phyloP scores from a whole-genome alignment of 1,284 basidiomycete genomes.

The Vanrija sp. region DNA sequence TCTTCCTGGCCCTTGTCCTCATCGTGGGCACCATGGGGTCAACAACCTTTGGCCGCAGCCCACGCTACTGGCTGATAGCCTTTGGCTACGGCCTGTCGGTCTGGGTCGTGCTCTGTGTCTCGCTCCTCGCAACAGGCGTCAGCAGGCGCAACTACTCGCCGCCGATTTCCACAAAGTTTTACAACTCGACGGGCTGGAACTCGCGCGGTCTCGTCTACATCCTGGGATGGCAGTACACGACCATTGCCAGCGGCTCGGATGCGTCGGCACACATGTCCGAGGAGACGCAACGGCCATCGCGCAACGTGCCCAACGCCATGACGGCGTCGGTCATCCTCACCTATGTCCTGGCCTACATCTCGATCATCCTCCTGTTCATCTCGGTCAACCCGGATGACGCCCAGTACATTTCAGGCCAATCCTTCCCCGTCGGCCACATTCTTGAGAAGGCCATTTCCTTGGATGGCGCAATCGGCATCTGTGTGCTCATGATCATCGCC shows the following conservation, averaged over 20 bases:
- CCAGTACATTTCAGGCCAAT: constrained; percentile 20
- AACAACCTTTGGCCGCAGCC: constrained; percentile 38
- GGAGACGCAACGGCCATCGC: constrained; percentile 46
- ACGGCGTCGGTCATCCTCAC: constrained; percentile 30
- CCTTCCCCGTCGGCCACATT: constrained; percentile 44
- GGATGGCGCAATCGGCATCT: constrained; percentile 33
- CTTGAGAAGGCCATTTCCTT: constrained; percentile 34
- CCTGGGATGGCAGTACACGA: constrained; percentile 43
- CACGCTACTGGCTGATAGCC: constrained; percentile 38
- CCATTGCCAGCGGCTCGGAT: constrained; percentile 38
- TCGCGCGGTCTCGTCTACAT: constrained; percentile 39
- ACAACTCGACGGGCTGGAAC: constrained; percentile 31
- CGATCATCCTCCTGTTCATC: constrained; percentile 41
- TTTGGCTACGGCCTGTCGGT: constrained; percentile 12
- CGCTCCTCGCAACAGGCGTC: constrained; percentile 33
- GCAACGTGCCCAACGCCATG: constrained; percentile 48
- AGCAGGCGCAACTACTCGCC: constrained; percentile 12
- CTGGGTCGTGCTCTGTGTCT: constrained; percentile 40
- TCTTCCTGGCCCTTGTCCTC: constrained; percentile 39
- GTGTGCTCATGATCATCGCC: constrained; percentile 30
- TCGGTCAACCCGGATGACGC: constrained; percentile 36
- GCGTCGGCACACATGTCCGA: constrained; percentile 37
- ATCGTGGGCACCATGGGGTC: constrained; percentile 36
- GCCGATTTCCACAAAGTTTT: constrained; percentile 20
- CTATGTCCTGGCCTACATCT: constrained; percentile 43